Evolutionary conservation across 2,329 filamentous ascomycete genomes (phyloP).

Genomic region (Cadophora sp.): DNA sequence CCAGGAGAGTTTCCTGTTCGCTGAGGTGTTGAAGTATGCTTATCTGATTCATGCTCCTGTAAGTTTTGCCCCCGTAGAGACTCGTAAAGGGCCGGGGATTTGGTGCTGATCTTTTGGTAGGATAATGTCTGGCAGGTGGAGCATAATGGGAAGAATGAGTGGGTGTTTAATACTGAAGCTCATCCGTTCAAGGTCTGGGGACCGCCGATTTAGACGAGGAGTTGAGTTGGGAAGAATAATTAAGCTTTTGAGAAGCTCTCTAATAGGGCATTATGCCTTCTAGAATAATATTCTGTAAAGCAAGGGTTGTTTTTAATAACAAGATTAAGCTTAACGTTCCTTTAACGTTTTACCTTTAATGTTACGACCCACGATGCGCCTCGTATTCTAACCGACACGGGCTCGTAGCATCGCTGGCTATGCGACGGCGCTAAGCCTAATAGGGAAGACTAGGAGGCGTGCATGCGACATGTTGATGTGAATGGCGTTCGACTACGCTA

Average conservation of each 20-base stretch:
- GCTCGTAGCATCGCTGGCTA: too few species aligned
- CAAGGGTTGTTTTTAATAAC: too few species aligned
- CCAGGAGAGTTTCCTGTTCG: slow-evolving; percentile 89
- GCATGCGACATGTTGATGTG: too few species aligned
- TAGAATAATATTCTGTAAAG: too few species aligned
- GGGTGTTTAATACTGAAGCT: slow-evolving; percentile 70
- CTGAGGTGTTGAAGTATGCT: slow-evolving; percentile 85
- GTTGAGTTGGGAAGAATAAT: background rate
- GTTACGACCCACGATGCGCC: too few species aligned
- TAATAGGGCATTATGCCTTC: background rate
- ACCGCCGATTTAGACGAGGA: slow-evolving; percentile 33
- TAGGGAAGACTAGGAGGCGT: too few species aligned
- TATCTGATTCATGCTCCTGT: slow-evolving; percentile 65
- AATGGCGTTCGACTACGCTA: too few species aligned
- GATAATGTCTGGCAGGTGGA: slow-evolving; percentile 60
- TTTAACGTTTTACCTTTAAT: too few species aligned
- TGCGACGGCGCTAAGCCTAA: too few species aligned
- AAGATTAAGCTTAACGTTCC: too few species aligned
- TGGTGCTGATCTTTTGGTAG: slow-evolving; percentile 32
- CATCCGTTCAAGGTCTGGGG: slow-evolving; percentile 61
- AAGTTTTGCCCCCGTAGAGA: slow-evolving; percentile 25
- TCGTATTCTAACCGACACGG: too few species aligned
- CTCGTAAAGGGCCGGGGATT: slow-evolving; percentile 18
- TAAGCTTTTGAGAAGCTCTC: too few species aligned
- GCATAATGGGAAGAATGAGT: slow-evolving; percentile 57